A percentile compares a stretch with the other conserved stretches of the same genome.
Conservation (phyloP, 2,329 filamentous ascomycete genomes). For the Thelonectria rubi region DNA sequence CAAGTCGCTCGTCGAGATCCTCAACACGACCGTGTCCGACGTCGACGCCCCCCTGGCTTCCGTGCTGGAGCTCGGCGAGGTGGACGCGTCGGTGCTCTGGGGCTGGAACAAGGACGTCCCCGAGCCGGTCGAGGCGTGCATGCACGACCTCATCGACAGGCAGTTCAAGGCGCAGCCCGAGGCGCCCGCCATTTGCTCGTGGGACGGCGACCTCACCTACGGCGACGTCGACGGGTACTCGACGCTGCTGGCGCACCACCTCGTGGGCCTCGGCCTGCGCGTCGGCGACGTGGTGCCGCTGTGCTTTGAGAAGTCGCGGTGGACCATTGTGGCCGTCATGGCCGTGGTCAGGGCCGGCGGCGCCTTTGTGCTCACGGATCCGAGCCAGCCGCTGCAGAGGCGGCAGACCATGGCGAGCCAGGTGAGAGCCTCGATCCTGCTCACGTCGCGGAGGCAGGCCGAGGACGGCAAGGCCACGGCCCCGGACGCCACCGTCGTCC, state of each 20-base stretch:
- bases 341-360: conserved; percentile 47
- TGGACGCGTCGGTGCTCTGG: conserved; percentile 38
- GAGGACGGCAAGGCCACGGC: conserved; percentile 32
- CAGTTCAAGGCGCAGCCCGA: conserved; percentile 36
- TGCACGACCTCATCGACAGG: conserved; percentile 40
- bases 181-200: conserved; percentile 43
- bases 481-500: conserved; percentile 30
- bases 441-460: conserved; percentile 33
- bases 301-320: conserved; percentile 46
- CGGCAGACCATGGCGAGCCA: conserved; percentile 37
- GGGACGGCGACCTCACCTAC: conserved; percentile 46
- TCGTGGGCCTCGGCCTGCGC: conserved; percentile 35
- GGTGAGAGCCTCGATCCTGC: conserved; percentile 32
- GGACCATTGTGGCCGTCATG: conserved; percentile 44
- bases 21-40: conserved; percentile 36
- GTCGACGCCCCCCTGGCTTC: conserved; percentile 24
- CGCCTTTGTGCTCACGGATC: conserved; percentile 46
- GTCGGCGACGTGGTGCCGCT: conserved; percentile 43
- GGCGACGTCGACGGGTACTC: conserved; percentile 36
- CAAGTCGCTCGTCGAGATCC: conserved; percentile 34
- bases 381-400: conserved; percentile 37
- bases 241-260: conserved; percentile 37
- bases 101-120: conserved; percentile 39
- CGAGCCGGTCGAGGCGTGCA: conserved; percentile 26
- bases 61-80: conserved; percentile 32